Evolutionary conservation across 306 rosid species (phyloP).

Genomic region (Astragalus glycyphyllos): DNA sequence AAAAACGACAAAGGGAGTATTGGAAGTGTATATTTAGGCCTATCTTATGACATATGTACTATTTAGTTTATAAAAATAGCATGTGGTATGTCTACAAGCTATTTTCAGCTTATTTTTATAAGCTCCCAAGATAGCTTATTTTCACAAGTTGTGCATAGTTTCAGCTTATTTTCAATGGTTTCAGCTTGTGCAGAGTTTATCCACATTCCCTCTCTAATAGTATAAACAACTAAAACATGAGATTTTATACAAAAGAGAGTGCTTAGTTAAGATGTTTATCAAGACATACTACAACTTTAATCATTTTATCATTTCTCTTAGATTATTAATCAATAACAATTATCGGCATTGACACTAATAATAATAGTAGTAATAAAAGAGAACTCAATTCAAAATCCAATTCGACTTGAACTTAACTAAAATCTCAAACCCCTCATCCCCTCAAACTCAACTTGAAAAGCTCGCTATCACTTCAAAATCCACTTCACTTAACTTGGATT

Average conservation of each 20-base stretch:
- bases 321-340: slow-evolving; percentile 15
- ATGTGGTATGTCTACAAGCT: not conserved
- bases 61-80: not conserved
- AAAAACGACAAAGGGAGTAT: not conserved
- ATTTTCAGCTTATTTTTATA: too few species aligned
- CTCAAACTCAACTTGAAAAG: not conserved
- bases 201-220: not conserved
- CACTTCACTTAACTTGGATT: slow-evolving; percentile 16
- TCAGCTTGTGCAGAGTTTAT: not conserved
- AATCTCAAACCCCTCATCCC: slow-evolving; percentile 3
- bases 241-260: not conserved
- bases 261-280: not conserved
- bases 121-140: too few species aligned
- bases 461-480: slow-evolving; percentile 7
- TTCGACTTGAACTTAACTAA: slow-evolving; percentile 6
- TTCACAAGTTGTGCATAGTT: too few species aligned
- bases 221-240: not conserved
- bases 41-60: not conserved
- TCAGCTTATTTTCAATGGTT: not conserved
- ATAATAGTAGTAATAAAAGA: not conserved
- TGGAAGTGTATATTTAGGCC: not conserved
- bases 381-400: slow-evolving; percentile 15
- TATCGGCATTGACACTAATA: not conserved
- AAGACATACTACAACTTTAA: not conserved
- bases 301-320: not conserved